Conservation (phyloP, 257 asterid genomes). For the Petunia secreta region DNA sequence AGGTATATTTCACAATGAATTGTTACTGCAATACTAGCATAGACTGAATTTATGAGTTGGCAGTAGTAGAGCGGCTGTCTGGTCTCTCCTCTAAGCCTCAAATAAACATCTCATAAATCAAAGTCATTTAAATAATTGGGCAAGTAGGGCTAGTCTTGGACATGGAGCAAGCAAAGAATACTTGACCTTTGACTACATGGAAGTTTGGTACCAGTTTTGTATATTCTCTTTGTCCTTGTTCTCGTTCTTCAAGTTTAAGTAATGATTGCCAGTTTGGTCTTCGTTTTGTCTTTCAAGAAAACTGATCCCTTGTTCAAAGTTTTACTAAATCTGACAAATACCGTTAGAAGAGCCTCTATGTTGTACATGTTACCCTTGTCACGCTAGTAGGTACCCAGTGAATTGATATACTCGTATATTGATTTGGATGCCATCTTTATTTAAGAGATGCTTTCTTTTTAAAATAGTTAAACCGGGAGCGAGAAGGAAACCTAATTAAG, state of each 20-base stretch:
- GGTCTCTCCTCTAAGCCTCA: not conserved
- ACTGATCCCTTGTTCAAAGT: not conserved
- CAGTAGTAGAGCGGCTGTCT: not conserved
- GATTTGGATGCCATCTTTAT: too few relatives aligned
- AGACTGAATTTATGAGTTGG: not conserved
- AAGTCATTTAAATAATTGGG: conserved; percentile 5
- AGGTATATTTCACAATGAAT: too few relatives aligned
- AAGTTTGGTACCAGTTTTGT: not conserved
- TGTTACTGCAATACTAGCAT: not conserved
- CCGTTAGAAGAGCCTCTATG: too few relatives aligned
- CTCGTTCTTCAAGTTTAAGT: not conserved
- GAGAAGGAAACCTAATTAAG: too few relatives aligned
- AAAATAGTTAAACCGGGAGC: too few relatives aligned
- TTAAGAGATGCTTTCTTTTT: too few relatives aligned
- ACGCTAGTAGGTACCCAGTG: too few relatives aligned
- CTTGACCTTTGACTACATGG: conserved; percentile 10
- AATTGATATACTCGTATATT: too few relatives aligned
- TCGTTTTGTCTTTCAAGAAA: not conserved
- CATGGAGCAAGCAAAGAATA: conserved; percentile 7
- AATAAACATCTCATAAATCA: not conserved
- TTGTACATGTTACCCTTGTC: too few relatives aligned
- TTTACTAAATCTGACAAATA: not conserved
- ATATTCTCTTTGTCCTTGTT: not conserved
- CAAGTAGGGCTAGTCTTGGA: not conserved
- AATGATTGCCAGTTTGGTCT: not conserved